phyloP scores from a whole-genome alignment of 345 rosid species.

The Chamaenerion angustifolium region DNA sequence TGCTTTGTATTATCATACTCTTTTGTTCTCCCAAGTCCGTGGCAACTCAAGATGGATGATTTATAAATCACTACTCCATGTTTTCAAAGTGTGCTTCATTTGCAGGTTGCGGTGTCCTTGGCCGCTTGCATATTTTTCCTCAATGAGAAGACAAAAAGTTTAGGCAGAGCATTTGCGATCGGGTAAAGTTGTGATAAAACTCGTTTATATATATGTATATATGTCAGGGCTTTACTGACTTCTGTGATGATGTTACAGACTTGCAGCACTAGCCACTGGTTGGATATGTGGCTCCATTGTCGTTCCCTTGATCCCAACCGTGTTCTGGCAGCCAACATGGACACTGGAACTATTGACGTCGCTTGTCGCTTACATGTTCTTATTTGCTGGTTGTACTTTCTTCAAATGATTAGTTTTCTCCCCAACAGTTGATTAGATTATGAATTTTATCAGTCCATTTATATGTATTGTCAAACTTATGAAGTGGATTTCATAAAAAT shows the following conservation, averaged over 20 bases:
- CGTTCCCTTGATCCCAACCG: constrained; percentile 74
- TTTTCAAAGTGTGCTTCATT: not conserved
- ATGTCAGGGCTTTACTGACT: not conserved
- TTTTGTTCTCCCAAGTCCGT: not conserved
- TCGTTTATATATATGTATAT: too few species aligned
- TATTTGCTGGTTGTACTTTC: constrained; percentile 82
- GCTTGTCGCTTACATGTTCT: constrained; percentile 55
- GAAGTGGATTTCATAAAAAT: too few species aligned
- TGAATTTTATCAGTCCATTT: not conserved
- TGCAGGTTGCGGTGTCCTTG: constrained; percentile 88
- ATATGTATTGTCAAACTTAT: not conserved
- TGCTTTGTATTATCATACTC: too few species aligned
- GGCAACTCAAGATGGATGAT: not conserved
- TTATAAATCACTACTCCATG: not conserved
- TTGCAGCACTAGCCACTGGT: constrained; percentile 72
- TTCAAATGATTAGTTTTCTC: constrained; percentile 39
- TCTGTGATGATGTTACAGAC: constrained; percentile 25
- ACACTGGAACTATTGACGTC: constrained; percentile 90
- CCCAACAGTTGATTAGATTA: not conserved
- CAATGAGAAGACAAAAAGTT: constrained; percentile 83
- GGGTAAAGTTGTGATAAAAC: constrained; percentile 27
- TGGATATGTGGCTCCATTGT: constrained; percentile 71
- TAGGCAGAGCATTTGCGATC: constrained; percentile 62
- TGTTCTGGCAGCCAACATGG: constrained; percentile 70
- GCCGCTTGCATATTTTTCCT: constrained; percentile 91